Evolutionary conservation across 148 eudicot genomes (phyloP), one percentile per base, ranked within the genome.

Genomic region (Mesembryanthemum crystallinum): DNA sequence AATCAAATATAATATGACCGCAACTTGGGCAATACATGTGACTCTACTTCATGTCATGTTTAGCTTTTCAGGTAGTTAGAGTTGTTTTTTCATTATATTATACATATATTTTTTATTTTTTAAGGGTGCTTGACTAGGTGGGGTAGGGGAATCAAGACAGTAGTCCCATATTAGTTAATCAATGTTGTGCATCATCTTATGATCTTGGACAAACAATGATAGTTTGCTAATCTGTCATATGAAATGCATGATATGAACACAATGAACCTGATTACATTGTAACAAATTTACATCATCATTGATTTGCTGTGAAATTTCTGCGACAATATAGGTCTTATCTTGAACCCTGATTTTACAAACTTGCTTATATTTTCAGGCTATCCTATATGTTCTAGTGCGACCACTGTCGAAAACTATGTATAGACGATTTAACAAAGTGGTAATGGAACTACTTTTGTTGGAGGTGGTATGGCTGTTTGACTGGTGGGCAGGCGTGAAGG

Each of bases 401-500:
- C 92, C 94, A 71, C 47, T 90, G 25, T 92, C 95, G 12, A 81
- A 81, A 79, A 78, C 47, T 47, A n/a, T 84, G 57, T 79, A 84
- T 73, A 85, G 97, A 74, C 86, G 79, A 85, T 85, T 92, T 76
- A 92, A 90, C 78, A 86, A 78, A 77, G 74, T 72, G 39, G 65
- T 90, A 2, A 73, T 80, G 45, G 97, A 92, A 77, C 76, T 92
- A 27, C 70, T 92, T 78, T 88, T 92, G 91, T 67, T 87, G 72
- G 89, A 90, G 81, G 67, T 89, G n/a, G 77, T 92, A 12, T 92
- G 94, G 92, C 86, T 92, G 64, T 81, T 90, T 58, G 95, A 92
- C 76, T 92, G 95, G 97, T 90, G 97, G 97, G 97, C 94, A 67
- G 82, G 85, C 75, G 57, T 92, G 73, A 89, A 90, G 97, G 97